Evolutionary conservation across 2,329 filamentous ascomycete species (phyloP).

Genomic region (Colletotrichum australisinense): DNA sequence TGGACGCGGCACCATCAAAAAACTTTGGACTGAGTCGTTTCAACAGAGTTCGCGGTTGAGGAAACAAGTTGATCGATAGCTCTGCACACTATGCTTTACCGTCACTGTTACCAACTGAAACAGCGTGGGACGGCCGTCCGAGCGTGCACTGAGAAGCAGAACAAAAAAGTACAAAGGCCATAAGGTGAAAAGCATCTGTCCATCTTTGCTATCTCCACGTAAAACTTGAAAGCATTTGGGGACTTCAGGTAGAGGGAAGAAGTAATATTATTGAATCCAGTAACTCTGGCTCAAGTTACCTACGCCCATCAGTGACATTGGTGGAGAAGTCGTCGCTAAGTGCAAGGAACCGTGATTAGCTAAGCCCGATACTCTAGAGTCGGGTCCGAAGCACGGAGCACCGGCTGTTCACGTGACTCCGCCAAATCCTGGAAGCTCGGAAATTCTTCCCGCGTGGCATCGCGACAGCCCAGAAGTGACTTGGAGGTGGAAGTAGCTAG

Average conservation of each 20-base stretch:
- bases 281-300: no score
- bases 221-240: no score
- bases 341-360: not conserved
- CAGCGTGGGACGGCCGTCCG: not conserved
- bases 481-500: not conserved
- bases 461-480: not conserved
- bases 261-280: no score
- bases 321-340: no score
- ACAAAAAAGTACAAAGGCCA: no score
- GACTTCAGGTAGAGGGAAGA: no score
- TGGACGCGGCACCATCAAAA: not conserved
- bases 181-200: not conserved
- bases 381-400: not conserved
- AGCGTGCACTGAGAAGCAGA: not conserved
- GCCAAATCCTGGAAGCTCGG: constrained; percentile 27
- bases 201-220: not conserved
- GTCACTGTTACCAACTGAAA: not conserved
- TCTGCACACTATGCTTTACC: not conserved
- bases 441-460: constrained; percentile 30
- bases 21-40: not conserved
- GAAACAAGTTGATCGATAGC: not conserved
- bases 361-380: not conserved
- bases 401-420: constrained; percentile 22
- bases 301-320: no score
- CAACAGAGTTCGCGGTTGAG: not conserved